Percentiles rank a stretch among this genome's conserved stretches.
phyloP scores from a whole-genome alignment of 2,329 filamentous ascomycete genomes.

The Chaetomium sp. region DNA sequence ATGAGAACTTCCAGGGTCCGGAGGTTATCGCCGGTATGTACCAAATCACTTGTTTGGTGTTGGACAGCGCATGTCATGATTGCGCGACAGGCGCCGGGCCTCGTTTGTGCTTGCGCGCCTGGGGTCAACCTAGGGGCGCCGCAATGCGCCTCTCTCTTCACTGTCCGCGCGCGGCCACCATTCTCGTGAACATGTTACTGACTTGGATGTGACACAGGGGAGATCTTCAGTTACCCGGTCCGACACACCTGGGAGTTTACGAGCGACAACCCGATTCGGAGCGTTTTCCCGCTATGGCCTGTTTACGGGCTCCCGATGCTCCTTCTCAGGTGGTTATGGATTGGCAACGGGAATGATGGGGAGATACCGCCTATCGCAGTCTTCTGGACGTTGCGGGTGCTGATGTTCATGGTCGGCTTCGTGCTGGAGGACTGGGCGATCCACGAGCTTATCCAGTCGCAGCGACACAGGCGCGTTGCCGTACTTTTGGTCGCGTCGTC shows the following conservation, averaged over 20 bases:
- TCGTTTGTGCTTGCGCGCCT: background rate
- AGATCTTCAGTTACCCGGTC: constrained; percentile 90
- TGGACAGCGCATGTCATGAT: background rate
- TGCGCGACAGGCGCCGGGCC: background rate
- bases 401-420: constrained; percentile 96
- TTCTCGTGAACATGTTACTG: constrained; percentile 15
- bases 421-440: constrained; percentile 98
- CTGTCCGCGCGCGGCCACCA: background rate
- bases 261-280: constrained; percentile 82
- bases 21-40: constrained; percentile 88
- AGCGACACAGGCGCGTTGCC: constrained; percentile 70
- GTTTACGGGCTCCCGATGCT: constrained; percentile 94
- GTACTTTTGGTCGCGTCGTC: constrained; percentile 88
- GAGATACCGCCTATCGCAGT: constrained; percentile 81
- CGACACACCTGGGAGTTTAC: constrained; percentile 97
- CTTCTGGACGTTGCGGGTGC: constrained; percentile 83
- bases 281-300: constrained; percentile 94
- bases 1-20: constrained; percentile 98
- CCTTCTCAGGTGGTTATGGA: constrained; percentile 88
- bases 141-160: background rate
- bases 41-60: background rate
- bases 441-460: constrained; percentile 81
- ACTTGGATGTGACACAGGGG: constrained; percentile 57
- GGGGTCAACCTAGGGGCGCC: background rate
- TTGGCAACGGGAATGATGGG: constrained; percentile 75